Conservation (phyloP, 306 rosid genomes). For the Bauhinia variegata region DNA sequence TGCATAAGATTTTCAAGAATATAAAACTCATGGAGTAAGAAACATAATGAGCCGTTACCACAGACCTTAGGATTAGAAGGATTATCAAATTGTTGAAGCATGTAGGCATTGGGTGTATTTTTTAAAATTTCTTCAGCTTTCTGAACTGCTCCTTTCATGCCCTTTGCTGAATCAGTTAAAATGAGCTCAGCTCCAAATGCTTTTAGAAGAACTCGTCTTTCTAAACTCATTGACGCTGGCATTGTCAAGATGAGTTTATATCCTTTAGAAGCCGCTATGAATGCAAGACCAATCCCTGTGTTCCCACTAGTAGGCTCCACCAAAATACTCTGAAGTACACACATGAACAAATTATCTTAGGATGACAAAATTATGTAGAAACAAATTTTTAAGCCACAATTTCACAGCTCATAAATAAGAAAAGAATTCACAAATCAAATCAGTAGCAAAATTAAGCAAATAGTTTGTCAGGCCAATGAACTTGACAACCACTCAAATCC, state of each 20-base stretch:
- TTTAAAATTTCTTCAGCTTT: conserved; percentile 92
- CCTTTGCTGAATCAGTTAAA: conserved; percentile 85
- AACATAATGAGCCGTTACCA: conserved; percentile 20
- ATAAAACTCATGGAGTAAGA: conserved; percentile 17
- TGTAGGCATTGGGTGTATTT: conserved; percentile 78
- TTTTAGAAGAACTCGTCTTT: conserved; percentile 91
- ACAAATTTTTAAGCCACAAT: conserved; percentile 29
- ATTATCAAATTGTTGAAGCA: conserved; percentile 99
- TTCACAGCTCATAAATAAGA: conserved; percentile 22
- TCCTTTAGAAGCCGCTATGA: conserved; percentile 96
- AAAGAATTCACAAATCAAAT: conserved; percentile 12
- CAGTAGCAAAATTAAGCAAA: conserved; percentile 16
- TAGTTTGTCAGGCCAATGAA: conserved; percentile 3
- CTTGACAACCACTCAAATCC: background rate
- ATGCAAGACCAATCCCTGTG: conserved; percentile 99
- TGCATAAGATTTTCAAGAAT: conserved; percentile 5
- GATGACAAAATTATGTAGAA: conserved; percentile 15
- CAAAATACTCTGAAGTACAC: conserved; percentile 69
- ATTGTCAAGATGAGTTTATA: conserved; percentile 90
- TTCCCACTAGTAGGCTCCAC: conserved; percentile 99
- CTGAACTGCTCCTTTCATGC: conserved; percentile 98
- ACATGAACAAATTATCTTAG: conserved; percentile 33
- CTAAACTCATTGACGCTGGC: conserved; percentile 99
- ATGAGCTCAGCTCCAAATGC: conserved; percentile 99
- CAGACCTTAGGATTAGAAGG: conserved; percentile 97